These are phyloP conservation scores for Circinella minor DNA, from an alignment of 371 early-diverging fungal genomes.

Conservation along the genomic window DNA sequence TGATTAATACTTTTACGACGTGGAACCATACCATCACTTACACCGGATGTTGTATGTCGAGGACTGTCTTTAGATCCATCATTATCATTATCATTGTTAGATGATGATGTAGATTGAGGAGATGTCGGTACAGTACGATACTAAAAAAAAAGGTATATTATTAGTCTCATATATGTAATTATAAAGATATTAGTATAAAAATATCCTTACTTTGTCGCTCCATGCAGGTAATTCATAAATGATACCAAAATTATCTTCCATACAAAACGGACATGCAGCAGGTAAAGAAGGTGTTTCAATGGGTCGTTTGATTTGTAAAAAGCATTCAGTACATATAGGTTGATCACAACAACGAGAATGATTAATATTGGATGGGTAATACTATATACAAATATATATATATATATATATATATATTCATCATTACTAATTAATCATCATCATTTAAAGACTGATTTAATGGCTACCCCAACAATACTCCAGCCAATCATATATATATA, in stretches of 20 bases:
- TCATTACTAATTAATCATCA: no score
- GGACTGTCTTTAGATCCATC: conserved; percentile 4
- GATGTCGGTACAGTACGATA: background rate
- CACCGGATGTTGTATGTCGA: conserved; percentile 48
- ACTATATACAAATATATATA: conserved; percentile 42
- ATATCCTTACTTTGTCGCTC: conserved; percentile 31
- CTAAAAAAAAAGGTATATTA: background rate
- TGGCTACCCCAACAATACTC: background rate
- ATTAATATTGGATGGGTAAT: conserved; percentile 92
- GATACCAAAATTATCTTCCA: conserved; percentile 83
- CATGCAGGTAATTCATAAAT: conserved; percentile 67
- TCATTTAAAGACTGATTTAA: no score
- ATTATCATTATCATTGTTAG: background rate
- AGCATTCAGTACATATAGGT: conserved; percentile 95
- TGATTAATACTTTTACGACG: conserved; percentile 66
- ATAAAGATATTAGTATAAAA: background rate
- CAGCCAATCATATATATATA: background rate
- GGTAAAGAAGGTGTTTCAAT: conserved; percentile 51
- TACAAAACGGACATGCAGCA: conserved; percentile 88
- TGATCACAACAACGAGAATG: conserved; percentile 93
- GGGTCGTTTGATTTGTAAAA: conserved; percentile 90
- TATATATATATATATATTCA: background rate
- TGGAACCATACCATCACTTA: conserved; percentile 29
- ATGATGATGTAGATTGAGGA: background rate
- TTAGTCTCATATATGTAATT: background rate